Evolutionary conservation across 1,139 yeast species (phyloP).

Genomic region (Zygosaccharomyces pseudobailii): DNA sequence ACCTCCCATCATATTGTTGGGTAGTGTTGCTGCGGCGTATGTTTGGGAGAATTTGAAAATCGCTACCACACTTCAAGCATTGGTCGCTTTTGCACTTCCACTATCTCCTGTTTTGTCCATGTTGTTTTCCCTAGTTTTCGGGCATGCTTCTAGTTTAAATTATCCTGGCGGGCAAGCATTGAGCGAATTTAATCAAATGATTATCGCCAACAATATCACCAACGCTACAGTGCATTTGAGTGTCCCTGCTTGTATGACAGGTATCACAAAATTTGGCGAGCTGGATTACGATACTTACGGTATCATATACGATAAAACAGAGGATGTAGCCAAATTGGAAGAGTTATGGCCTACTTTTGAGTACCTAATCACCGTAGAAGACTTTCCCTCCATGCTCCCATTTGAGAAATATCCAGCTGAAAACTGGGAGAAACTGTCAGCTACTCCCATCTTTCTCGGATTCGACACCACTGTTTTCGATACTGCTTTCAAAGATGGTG

Average conservation of each 20-base stretch:
- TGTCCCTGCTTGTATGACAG: slow-evolving; percentile 82
- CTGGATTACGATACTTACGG: slow-evolving; percentile 32
- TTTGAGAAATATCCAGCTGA: slow-evolving; percentile 22
- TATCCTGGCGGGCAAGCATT: slow-evolving; percentile 90
- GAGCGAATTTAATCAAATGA: slow-evolving; percentile 44
- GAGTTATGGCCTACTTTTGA: slow-evolving; percentile 53
- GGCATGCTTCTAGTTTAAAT: slow-evolving; percentile 63
- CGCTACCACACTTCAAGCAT: slow-evolving; percentile 32
- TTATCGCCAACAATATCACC: slow-evolving; percentile 30
- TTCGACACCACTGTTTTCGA: slow-evolving; percentile 29
- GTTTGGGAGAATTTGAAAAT: slow-evolving; percentile 37
- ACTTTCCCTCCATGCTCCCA: slow-evolving; percentile 23
- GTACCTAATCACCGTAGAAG: slow-evolving; percentile 46
- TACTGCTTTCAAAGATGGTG: slow-evolving; percentile 13
- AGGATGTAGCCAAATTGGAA: slow-evolving; percentile 40
- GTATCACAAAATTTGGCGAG: slow-evolving; percentile 72
- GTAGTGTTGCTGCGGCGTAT: slow-evolving; percentile 57
- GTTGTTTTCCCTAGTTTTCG: slow-evolving; percentile 46
- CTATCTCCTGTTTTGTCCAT: slow-evolving; percentile 36
- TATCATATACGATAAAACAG: slow-evolving; percentile 73
- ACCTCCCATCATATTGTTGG: slow-evolving; percentile 63
- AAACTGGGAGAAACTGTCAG: slow-evolving; percentile 40
- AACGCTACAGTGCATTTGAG: slow-evolving; percentile 60
- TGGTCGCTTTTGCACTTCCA: slow-evolving; percentile 33
- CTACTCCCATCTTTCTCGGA: slow-evolving; percentile 37